Evolutionary conservation across 768 basidiomycete genomes (phyloP), one percentile per base, ranked within the genome.

Genomic region (Lactarius sp.): DNA sequence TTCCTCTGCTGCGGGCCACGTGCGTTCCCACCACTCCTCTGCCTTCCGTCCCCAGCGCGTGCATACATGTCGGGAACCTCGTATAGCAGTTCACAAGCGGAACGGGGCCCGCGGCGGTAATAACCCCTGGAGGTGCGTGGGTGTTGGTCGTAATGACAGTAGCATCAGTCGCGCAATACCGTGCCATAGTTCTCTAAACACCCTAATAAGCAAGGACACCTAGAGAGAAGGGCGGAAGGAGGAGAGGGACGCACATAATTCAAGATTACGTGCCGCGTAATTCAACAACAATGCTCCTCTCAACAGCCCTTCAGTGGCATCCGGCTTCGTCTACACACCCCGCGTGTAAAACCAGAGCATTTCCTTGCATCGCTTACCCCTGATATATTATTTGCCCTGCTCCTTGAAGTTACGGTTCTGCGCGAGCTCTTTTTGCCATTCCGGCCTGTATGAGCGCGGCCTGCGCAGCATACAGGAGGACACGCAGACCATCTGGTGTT

Each of bases 181-280:
- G 85, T 82, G 10, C 94, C 92, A 69, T 89, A 90, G 73, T 98
- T 99, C 73, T 90, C 94, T 94, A 46, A 2, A 10, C 9, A 16
- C 7, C 42, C 12, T 52, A 41, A 46, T 10, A n/a, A 52, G 16
- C 9, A 44, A 42, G 14, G 16, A 7, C 27, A n/a, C 18, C 6
- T 16, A 16, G 37, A 37, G 34, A 18, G 16, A 41, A 33, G 14
- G 33, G 36, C 18, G 33, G 44, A 47, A 42, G 42, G 20, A 37
- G 3, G 59, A 56, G 55, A 33, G 6, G 22, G 37, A 52, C 88
- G 70, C 68, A 93, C 94, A 77, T 20, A 95, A 81, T 72, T 92
- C 92, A 18, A 98, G 80, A 71, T 98, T 95, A 66, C 92, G 95
- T 6, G 94, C 95, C 5, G 96, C 94, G 47, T 95, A 84, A 74